These are phyloP conservation scores for Pseudopyricularia javanii DNA, from an alignment of 2,329 filamentous ascomycete genomes.

Conservation along the genomic window DNA sequence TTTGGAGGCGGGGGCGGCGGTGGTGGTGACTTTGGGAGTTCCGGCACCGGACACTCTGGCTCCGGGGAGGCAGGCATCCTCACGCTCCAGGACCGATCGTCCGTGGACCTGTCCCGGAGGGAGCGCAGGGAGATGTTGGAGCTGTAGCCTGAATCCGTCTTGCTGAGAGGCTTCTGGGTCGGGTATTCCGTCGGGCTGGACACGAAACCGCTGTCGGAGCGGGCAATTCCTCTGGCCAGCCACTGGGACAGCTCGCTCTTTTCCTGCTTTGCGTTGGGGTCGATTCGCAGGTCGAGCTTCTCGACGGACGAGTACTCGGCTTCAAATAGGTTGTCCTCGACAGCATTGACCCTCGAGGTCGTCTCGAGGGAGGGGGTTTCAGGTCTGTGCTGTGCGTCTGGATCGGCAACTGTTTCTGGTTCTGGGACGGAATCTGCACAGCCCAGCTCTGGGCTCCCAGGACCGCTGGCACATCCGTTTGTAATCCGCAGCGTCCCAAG, in stretches of 20 bases:
- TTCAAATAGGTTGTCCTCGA: constrained; percentile 35
- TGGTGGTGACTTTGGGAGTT: constrained; percentile 10
- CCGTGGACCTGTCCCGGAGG: constrained; percentile 18
- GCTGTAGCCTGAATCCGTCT: constrained; percentile 50
- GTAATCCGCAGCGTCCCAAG: constrained; percentile 50
- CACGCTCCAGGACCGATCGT: not conserved
- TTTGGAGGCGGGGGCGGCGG: constrained; percentile 19
- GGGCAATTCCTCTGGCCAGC: constrained; percentile 12
- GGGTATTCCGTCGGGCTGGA: constrained; percentile 27
- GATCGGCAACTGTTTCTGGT: too few relatives aligned
- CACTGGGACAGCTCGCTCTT: constrained; percentile 4
- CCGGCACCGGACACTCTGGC: too few relatives aligned
- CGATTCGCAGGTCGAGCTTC: constrained; percentile 26
- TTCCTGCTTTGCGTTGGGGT: constrained; percentile 28
- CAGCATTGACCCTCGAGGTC: constrained; percentile 34
- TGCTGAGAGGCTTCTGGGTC: constrained; percentile 31
- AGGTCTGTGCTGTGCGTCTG: too few relatives aligned
- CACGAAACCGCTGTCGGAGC: constrained; percentile 37
- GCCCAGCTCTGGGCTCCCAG: constrained; percentile 4
- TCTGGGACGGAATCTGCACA: too few relatives aligned
- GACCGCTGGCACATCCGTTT: constrained; percentile 39
- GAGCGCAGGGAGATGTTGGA: constrained; percentile 47
- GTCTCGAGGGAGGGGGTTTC: too few relatives aligned
- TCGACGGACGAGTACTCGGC: constrained; percentile 21
- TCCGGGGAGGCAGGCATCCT: too few relatives aligned